A percentile compares a stretch with the other conserved stretches of the same genome.
phyloP scores from a whole-genome alignment of 2,329 filamentous ascomycete species.

The Epichloe amarillans region DNA sequence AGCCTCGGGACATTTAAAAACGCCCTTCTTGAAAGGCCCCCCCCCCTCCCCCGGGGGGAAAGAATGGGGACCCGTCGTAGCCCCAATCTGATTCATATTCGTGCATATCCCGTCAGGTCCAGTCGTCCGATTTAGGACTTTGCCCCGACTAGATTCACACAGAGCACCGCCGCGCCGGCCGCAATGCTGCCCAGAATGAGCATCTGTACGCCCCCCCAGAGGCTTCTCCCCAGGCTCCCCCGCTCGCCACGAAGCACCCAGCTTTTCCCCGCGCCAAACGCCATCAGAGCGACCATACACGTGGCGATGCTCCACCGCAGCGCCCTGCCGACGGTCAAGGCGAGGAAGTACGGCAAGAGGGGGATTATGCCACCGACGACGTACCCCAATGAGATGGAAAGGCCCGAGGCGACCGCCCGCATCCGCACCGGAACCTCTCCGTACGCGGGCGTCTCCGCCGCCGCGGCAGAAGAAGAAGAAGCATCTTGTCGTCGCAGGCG shows the following conservation, averaged over 20 bases:
- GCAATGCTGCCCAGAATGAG: conserved; percentile 20
- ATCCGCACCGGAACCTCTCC: conserved; percentile 10
- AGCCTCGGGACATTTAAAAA: too few relatives aligned
- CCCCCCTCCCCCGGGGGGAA: too few relatives aligned
- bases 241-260: conserved; percentile 18
- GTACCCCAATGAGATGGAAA: conserved; percentile 49
- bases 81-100: background rate
- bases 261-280: conserved; percentile 44
- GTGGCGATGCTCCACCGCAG: conserved; percentile 41
- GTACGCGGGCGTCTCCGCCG: conserved; percentile 8
- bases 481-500: background rate
- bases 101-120: background rate
- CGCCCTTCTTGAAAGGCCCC: background rate
- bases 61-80: too few relatives aligned
- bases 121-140: background rate
- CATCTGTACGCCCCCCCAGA: conserved; percentile 21
- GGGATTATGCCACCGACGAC: conserved; percentile 49
- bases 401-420: conserved; percentile 33
- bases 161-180: conserved; percentile 18
- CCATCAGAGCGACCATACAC: conserved; percentile 40
- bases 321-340: conserved; percentile 21
- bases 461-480: background rate
- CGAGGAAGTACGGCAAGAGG: conserved; percentile 48
- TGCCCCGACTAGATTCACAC: conserved; percentile 15
- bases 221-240: conserved; percentile 9